Evolutionary conservation across 192 early-diverging fungal genomes (phyloP), one percentile per base, ranked within the genome.

Genomic region (Mortierella hygrophila): DNA sequence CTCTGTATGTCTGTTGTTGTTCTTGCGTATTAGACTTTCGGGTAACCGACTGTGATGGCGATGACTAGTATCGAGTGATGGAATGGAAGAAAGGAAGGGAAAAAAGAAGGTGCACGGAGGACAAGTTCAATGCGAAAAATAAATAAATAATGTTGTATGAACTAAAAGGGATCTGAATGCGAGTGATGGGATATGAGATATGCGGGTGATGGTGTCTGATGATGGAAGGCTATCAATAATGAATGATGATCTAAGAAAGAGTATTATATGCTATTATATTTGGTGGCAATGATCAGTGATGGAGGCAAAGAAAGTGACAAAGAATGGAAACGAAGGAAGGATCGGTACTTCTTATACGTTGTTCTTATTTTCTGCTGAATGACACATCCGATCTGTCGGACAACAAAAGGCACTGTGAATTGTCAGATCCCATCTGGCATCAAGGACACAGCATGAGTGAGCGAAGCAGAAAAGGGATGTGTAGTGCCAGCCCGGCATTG

Each of bases 401-500:
- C 29, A n/a, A 41, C 21, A 70, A 35, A 35, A 69, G 5, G 6
- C 69, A 70, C 11, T 0, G 35, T 35, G 38, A 4, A 42, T 42
- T 8, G 70, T 32, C 70, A 7, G 16, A 71, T 42, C 70, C n/a
- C 15, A 21, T 70, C 18, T 21, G 16, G 35, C 29, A 21, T 70
- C 37, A 8, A 15, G 35, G 20, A 71, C 40, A 71, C 29, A 65
- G 29, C 60, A 65, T 3, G 49, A 21, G 49, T 6, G 49, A 52
- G 49, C 49, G 5, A 21, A 16, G 21, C 18, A 52, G 49, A 52
- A 52, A 52, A 52, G 29, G 4, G 54, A 23, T 21, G 13, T 47
- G 60, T 60, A n/a, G 65, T 37, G 21, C 79, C 79, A 70, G 46
- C 3, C 57, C 63, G 78, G 78, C 26, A 73, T 76, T 65, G 81